Evolutionary conservation across 495 filamentous ascomycete genomes (phyloP).

Genomic region (Aspergillus sclerotiicarbonarius): DNA sequence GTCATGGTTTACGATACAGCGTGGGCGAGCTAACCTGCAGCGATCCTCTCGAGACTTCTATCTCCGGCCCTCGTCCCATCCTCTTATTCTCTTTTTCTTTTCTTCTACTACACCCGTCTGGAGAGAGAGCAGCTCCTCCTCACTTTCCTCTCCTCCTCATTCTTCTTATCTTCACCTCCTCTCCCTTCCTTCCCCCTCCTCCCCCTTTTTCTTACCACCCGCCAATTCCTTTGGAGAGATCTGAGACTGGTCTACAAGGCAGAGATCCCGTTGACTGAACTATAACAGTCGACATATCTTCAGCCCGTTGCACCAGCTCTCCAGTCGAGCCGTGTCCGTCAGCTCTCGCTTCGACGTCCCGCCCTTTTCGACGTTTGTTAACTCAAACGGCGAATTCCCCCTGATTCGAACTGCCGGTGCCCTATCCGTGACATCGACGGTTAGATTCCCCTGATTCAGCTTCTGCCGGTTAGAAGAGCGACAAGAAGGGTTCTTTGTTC

Average conservation of each 20-base stretch:
- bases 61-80: slow-evolving; percentile 31
- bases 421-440: slow-evolving; percentile 38
- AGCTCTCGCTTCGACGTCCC: slow-evolving; percentile 42
- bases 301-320: slow-evolving; percentile 34
- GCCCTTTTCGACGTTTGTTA: slow-evolving; percentile 46
- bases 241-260: slow-evolving; percentile 38
- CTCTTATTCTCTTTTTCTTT: slow-evolving; percentile 37
- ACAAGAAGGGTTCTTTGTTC: slow-evolving; percentile 32
- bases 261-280: slow-evolving; percentile 26
- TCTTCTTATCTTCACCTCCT: slow-evolving; percentile 47
- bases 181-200: slow-evolving; percentile 48
- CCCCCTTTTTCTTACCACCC: slow-evolving; percentile 53
- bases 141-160: slow-evolving; percentile 55
- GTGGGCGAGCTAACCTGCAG: slow-evolving; percentile 23
- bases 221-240: slow-evolving; percentile 49
- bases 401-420: slow-evolving; percentile 34
- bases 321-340: slow-evolving; percentile 48
- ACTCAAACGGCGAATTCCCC: slow-evolving; percentile 44
- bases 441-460: slow-evolving; percentile 41
- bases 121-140: slow-evolving; percentile 46
- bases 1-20: slow-evolving; percentile 22
- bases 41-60: slow-evolving; percentile 35
- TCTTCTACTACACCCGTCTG: slow-evolving; percentile 47
- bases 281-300: slow-evolving; percentile 39
- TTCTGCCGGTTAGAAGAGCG: slow-evolving; percentile 50